Evolutionary conservation across 148 eudicot species (phyloP).

Genomic region (Suaeda aralocaspica): DNA sequence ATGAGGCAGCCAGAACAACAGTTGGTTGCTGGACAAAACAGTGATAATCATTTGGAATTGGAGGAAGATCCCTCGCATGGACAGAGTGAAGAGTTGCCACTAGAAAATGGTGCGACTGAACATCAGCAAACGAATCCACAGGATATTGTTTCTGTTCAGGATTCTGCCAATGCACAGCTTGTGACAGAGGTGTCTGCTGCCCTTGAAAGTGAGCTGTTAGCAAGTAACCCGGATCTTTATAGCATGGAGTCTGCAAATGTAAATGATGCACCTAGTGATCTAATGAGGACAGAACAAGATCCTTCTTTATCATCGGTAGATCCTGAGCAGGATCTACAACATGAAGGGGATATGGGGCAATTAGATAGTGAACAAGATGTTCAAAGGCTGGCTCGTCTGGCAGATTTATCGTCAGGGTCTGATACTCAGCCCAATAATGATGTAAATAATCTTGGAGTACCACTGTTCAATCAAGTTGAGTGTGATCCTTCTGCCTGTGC

Average conservation of each 20-base stretch:
- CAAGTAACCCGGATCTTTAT: conserved; percentile 30
- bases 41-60: conserved; percentile 32
- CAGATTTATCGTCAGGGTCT: conserved; percentile 28
- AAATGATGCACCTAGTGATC: conserved; percentile 36
- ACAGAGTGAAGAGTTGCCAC: conserved; percentile 36
- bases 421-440: conserved; percentile 31
- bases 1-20: conserved; percentile 32
- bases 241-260: conserved; percentile 61
- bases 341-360: conserved; percentile 27
- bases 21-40: conserved; percentile 27
- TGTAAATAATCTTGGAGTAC: conserved; percentile 34
- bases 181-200: conserved; percentile 32
- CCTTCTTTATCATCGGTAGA: conserved; percentile 18
- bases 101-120: conserved; percentile 35
- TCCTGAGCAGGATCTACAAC: conserved; percentile 22
- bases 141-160: conserved; percentile 31
- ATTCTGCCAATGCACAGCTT: conserved; percentile 24
- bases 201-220: conserved; percentile 33
- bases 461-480: conserved; percentile 37
- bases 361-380: conserved; percentile 25
- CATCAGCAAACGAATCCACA: conserved; percentile 28
- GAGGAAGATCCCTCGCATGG: conserved; percentile 29
- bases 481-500: conserved; percentile 38
- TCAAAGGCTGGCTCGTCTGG: conserved; percentile 37
- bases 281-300: conserved; percentile 28